These are phyloP conservation scores for Citrus unshiu DNA, from an alignment of 345 rosid species.

Conservation along the genomic window DNA sequence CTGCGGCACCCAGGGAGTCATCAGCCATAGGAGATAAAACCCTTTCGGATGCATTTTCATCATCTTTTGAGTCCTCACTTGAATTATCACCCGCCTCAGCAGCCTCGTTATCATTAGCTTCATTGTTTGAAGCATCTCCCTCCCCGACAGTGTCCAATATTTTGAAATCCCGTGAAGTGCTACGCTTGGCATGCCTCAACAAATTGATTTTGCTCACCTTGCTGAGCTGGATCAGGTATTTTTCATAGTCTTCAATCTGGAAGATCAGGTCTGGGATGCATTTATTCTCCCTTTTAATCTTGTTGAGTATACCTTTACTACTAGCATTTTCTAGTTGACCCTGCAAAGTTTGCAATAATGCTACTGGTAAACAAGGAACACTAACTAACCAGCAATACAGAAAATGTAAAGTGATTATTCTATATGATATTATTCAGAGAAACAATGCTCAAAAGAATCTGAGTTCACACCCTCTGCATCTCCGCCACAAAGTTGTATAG, in stretches of 20 bases:
- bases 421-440: not conserved
- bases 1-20: constrained; percentile 21
- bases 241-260: constrained; percentile 82
- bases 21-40: constrained; percentile 16
- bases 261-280: constrained; percentile 81
- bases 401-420: not conserved
- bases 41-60: constrained; percentile 29
- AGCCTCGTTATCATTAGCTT: not conserved
- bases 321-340: constrained; percentile 51
- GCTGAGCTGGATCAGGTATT: constrained; percentile 72
- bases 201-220: constrained; percentile 67
- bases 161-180: constrained; percentile 77
- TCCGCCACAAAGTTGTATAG: constrained; percentile 69
- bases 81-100: constrained; percentile 24
- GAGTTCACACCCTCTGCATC: constrained; percentile 48
- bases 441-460: not conserved
- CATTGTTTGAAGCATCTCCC: constrained; percentile 32
- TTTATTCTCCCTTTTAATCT: constrained; percentile 86
- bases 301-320: constrained; percentile 56
- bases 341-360: constrained; percentile 31
- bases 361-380: constrained; percentile 2
- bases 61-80: constrained; percentile 33
- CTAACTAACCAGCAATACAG: not conserved
- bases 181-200: constrained; percentile 79
- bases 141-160: constrained; percentile 44